Conservation (phyloP, 2,329 filamentous ascomycete species). For the Metarhizium brunneum region DNA sequence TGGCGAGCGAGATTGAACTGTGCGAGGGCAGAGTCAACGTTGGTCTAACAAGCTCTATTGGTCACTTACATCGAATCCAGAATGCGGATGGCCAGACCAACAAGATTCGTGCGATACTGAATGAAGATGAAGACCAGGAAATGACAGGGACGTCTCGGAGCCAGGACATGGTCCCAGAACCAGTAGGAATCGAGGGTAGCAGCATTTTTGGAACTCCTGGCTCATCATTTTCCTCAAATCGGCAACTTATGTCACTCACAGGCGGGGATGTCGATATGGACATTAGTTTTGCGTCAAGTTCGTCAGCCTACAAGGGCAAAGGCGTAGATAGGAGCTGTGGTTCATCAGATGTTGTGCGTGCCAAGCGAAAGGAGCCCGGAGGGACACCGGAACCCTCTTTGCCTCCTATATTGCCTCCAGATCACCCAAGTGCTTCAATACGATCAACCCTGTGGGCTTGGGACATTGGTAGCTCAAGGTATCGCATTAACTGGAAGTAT, state of each 20-base stretch:
- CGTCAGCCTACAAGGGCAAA: conserved; percentile 15
- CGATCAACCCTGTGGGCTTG: conserved; percentile 42
- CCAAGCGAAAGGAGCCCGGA: conserved; percentile 27
- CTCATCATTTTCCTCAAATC: conserved; percentile 21
- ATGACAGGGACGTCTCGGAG: conserved; percentile 32
- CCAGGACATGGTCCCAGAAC: conserved; percentile 14
- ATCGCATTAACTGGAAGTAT: conserved; percentile 83
- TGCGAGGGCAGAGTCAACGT: conserved; percentile 55
- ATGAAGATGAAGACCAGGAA: conserved; percentile 39
- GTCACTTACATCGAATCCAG: conserved; percentile 33
- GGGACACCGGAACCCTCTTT: conserved; percentile 22
- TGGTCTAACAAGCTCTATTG: conserved; percentile 26
- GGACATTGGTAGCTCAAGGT: conserved; percentile 35
- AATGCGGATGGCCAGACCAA: conserved; percentile 40
- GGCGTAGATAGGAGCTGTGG: conserved; percentile 19
- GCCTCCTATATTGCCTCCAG: conserved; percentile 18
- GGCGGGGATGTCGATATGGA: conserved; percentile 22
- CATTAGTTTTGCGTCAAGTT: conserved; percentile 8
- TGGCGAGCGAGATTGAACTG: conserved; percentile 52
- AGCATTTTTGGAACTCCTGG: conserved; percentile 27
- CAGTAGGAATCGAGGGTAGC: conserved; percentile 5
- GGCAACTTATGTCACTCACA: conserved; percentile 13
- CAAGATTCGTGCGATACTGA: conserved; percentile 46
- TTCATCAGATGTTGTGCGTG: conserved; percentile 19
- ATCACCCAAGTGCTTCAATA: conserved; percentile 22